phyloP scores from a whole-genome alignment of 306 rosid genomes.

The Albizia julibrissin region DNA sequence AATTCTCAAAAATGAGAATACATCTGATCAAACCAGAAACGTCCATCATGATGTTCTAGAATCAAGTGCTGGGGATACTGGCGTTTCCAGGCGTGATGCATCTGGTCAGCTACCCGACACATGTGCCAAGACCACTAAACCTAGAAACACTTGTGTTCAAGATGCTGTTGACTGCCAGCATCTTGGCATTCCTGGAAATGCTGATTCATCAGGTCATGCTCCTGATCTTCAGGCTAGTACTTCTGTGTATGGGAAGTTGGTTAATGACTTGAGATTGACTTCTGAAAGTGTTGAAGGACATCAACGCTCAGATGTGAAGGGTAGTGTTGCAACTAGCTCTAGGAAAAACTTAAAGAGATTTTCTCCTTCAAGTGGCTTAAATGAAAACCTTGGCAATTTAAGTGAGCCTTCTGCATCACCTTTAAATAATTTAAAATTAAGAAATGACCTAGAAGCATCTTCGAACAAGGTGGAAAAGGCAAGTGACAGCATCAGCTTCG shows the following conservation, averaged over 20 bases:
- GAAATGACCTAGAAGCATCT: slow-evolving; percentile 36
- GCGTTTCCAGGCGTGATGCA: slow-evolving; percentile 25
- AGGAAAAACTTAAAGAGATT: slow-evolving; percentile 48
- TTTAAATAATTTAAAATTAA: slow-evolving; percentile 34
- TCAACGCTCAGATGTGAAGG: slow-evolving; percentile 42
- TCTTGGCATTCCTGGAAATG: slow-evolving; percentile 31
- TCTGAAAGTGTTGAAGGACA: slow-evolving; percentile 47
- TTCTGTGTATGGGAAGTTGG: slow-evolving; percentile 39
- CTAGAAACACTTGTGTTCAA: slow-evolving; percentile 29
- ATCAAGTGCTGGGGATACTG: slow-evolving; percentile 13
- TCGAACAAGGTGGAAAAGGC: slow-evolving; percentile 36
- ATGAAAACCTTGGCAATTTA: slow-evolving; percentile 44
- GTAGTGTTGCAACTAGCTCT: slow-evolving; percentile 37
- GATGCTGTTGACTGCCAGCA: slow-evolving; percentile 35
- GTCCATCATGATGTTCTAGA: slow-evolving; percentile 27
- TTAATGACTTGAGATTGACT: slow-evolving; percentile 35
- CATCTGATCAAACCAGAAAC: slow-evolving; percentile 32
- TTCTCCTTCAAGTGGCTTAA: slow-evolving; percentile 44
- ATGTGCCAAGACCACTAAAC: slow-evolving; percentile 31
- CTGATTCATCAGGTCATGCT: slow-evolving; percentile 18
- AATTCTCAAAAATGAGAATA: slow-evolving; percentile 25
- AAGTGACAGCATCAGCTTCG: slow-evolving; percentile 37
- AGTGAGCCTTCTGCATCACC: slow-evolving; percentile 34
- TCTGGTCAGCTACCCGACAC: slow-evolving; percentile 32
- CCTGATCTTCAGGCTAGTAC: slow-evolving; percentile 32